phyloP scores from a whole-genome alignment of 2,329 filamentous ascomycete species.

The Dactylellina haptotyla region DNA sequence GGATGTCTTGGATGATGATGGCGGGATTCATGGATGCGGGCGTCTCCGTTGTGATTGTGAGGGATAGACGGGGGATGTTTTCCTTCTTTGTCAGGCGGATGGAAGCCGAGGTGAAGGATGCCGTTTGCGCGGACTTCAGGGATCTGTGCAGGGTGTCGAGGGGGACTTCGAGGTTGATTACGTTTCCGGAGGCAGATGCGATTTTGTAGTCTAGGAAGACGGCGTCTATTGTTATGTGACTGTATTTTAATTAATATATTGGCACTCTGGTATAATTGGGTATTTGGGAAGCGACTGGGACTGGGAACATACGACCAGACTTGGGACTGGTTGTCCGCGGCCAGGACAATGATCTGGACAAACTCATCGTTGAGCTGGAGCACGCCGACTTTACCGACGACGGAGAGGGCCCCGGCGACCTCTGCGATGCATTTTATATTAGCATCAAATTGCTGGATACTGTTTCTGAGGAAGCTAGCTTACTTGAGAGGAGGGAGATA shows the following conservation, averaged over 20 bases:
- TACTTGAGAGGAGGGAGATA: conserved; percentile 74
- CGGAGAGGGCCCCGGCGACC: conserved; percentile 72
- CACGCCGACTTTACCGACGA: conserved; percentile 71
- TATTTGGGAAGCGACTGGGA: conserved; percentile 31
- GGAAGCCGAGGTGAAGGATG: conserved; percentile 82
- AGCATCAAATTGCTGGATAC: conserved; percentile 25
- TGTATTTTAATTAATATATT: conserved; percentile 59
- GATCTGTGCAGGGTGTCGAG: conserved; percentile 87
- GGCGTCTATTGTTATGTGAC: conserved; percentile 75
- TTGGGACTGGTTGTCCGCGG: conserved; percentile 85
- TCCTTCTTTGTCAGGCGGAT: conserved; percentile 89
- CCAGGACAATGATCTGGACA: conserved; percentile 93
- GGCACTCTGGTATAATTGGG: neutral
- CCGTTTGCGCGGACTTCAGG: conserved; percentile 77
- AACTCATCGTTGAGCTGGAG: conserved; percentile 86
- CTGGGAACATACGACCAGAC: conserved; percentile 82
- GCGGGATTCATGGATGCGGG: conserved; percentile 65
- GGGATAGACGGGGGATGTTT: conserved; percentile 78
- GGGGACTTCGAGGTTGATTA: conserved; percentile 95
- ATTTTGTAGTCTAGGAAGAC: conserved; percentile 88
- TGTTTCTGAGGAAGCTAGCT: conserved; percentile 54
- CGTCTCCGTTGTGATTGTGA: conserved; percentile 86
- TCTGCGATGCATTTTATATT: conserved; percentile 62
- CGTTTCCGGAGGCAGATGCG: conserved; percentile 82
- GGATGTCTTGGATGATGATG: conserved; percentile 91